A percentile compares a stretch with the other conserved stretches of the same genome.
These are phyloP conservation scores for Candida cerambycidarum DNA, from an alignment of 805 yeast genomes.

Conservation along the genomic window DNA sequence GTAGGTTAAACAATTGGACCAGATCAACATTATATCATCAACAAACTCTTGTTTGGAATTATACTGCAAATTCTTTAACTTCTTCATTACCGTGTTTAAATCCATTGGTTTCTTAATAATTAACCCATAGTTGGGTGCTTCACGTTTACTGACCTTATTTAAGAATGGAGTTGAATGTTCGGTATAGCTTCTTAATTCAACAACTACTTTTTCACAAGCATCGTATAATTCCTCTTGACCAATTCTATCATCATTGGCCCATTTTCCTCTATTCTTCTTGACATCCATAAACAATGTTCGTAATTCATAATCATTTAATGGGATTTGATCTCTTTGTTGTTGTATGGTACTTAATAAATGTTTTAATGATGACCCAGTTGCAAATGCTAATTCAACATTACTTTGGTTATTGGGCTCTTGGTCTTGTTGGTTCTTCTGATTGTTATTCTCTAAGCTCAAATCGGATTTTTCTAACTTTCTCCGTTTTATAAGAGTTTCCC, in stretches of 20 bases:
- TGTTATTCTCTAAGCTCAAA: slow-evolving; percentile 51
- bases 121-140: slow-evolving; percentile 94
- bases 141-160: slow-evolving; percentile 94
- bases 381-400: slow-evolving; percentile 38
- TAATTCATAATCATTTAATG: slow-evolving; percentile 77
- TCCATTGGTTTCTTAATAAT: slow-evolving; percentile 96
- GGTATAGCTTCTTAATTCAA: slow-evolving; percentile 86
- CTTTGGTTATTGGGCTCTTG: slow-evolving; percentile 6
- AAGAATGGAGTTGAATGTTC: slow-evolving; percentile 96
- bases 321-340: slow-evolving; percentile 69
- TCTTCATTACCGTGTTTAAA: slow-evolving; percentile 88
- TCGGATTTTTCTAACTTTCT: slow-evolving; percentile 79
- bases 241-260: slow-evolving; percentile 93
- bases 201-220: slow-evolving; percentile 93
- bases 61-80: slow-evolving; percentile 79
- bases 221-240: slow-evolving; percentile 98
- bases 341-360: slow-evolving; percentile 80
- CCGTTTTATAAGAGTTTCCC: slow-evolving; percentile 72
- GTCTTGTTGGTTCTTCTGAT: slow-evolving; percentile 6
- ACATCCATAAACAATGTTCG: slow-evolving; percentile 88
- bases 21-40: slow-evolving; percentile 91
- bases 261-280: slow-evolving; percentile 90
- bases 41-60: slow-evolving; percentile 84
- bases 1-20: slow-evolving; percentile 91
- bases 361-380: slow-evolving; percentile 50